A percentile compares a stretch with the other conserved stretches of the same genome.
These are phyloP conservation scores for Hysterangium stoloniferum DNA, from an alignment of 768 basidiomycete genomes.

Conservation along the genomic window DNA sequence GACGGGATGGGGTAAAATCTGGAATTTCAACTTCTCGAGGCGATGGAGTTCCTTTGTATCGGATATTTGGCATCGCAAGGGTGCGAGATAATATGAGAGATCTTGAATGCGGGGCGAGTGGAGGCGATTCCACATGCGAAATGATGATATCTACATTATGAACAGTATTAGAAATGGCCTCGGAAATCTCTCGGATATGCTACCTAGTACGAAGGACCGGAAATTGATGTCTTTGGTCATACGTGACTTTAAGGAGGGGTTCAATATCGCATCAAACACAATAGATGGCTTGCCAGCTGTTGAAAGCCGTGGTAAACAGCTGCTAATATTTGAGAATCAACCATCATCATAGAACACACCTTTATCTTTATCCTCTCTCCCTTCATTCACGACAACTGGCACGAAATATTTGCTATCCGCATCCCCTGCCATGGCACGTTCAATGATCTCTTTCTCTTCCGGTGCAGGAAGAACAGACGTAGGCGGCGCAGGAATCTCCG, in stretches of 20 bases:
- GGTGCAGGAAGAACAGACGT: constrained; percentile 23
- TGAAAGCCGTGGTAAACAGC: neutral
- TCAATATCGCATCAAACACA: constrained; percentile 69
- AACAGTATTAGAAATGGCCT: neutral
- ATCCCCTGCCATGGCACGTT: constrained; percentile 47
- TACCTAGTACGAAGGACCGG: constrained; percentile 66
- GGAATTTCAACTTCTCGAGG: constrained; percentile 30
- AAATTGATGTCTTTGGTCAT: constrained; percentile 53
- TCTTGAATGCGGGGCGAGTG: constrained; percentile 45
- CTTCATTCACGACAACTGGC: constrained; percentile 65
- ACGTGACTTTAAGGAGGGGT: constrained; percentile 51
- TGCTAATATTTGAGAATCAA: neutral
- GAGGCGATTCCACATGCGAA: constrained; percentile 36
- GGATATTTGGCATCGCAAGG: constrained; percentile 69
- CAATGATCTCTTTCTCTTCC: constrained; percentile 49
- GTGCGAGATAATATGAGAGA: constrained; percentile 52
- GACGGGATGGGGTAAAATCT: neutral
- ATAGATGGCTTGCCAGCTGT: constrained; percentile 61
- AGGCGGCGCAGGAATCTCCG: constrained; percentile 57
- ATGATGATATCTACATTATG: constrained; percentile 34
- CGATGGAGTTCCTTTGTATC: constrained; percentile 60
- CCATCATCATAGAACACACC: constrained; percentile 30
- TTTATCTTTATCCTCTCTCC: constrained; percentile 59
- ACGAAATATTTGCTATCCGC: constrained; percentile 45
- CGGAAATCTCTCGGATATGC: constrained; percentile 21